Base-by-base conservation (phyloP, 2,329 filamentous ascomycete species). In the Colletotrichum sp. region DNA sequence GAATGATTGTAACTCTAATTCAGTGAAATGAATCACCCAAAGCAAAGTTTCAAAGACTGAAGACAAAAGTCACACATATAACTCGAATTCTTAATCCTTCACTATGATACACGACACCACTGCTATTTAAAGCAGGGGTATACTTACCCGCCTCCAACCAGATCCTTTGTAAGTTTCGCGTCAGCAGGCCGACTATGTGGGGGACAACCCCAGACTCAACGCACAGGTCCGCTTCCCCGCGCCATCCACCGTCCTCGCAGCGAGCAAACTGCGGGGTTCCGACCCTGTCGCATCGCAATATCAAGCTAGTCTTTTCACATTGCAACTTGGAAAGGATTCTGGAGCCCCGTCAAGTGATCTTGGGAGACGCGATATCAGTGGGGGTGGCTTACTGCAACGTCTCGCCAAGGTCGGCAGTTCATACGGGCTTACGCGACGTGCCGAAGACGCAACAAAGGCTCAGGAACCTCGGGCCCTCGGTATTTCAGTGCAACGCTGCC, bases 331-430 rank as follows among this genome's bases (percentile, higher is more conserved):
- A 30, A 48, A 61, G 28, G 60, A 66, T 66, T 24, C 5, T 15
- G 13, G 3, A 52, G 28, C 8, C 61, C 32, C 36, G 6, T 71
- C 18, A 30, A 12, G 4, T 30, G 52, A 24, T 28, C 55, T 48
- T 43, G 5, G 24, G 6, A 34, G 24, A 26, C 28, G 28, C 38
- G 21, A 21, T 36, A 52, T 38, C 30, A 24, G 70, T 30, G 70
- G 70, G 55, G 55, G 67, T 71, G 71, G 71, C 71, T 71, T 71
- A 16, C 70, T 21, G 73, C 58, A 66, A 76, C 62, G 68, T 67
- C 26, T 56, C 36, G 48, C 70, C 70, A 64, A 73, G 56, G 71
- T 76, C 79, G 79, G 79, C 78, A 79, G 64, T 79, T 80, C 75
- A 30, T 61, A 73, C 21, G 5, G 70, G 66, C 56, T 32, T 21